Conservation (phyloP, 2,329 filamentous ascomycete genomes). For the Paraphoma chrysanthemicola region DNA sequence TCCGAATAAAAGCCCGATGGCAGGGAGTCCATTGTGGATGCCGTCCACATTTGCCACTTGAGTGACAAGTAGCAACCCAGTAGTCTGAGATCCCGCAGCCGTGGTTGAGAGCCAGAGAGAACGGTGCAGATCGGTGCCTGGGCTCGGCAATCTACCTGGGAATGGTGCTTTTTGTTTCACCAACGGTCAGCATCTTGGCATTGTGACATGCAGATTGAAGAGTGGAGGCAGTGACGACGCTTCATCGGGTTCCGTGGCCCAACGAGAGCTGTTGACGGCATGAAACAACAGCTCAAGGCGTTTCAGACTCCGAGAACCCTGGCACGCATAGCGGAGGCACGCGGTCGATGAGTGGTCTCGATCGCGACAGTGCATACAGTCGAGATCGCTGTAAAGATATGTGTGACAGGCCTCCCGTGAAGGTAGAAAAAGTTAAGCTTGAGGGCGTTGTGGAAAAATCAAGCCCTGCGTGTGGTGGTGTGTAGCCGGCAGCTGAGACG, state of each 20-base stretch:
- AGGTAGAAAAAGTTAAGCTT: neutral
- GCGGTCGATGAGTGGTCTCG: too few relatives aligned
- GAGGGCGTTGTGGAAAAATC: neutral
- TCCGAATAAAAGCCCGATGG: neutral
- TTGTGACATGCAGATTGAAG: neutral
- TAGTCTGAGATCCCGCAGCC: too few relatives aligned
- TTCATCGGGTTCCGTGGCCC: too few relatives aligned
- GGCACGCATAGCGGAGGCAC: too few relatives aligned
- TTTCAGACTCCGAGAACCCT: neutral
- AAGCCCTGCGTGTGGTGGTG: neutral
- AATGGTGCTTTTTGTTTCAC: neutral
- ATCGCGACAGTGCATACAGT: too few relatives aligned
- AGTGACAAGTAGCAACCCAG: too few relatives aligned
- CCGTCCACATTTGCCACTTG: too few relatives aligned
- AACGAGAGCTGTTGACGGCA: neutral
- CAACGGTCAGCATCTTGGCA: neutral
- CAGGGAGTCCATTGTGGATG: too few relatives aligned
- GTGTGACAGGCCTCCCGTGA: neutral
- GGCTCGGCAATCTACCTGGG: neutral
- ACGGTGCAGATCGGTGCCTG: neutral
- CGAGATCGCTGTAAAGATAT: neutral
- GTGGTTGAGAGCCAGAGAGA: neutral
- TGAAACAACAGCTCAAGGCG: neutral
- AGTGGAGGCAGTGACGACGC: neutral
- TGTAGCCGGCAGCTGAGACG: neutral